Evolutionary conservation across 768 basidiomycete species (phyloP), one percentile per base, ranked within the genome.

Genomic region (Tricholoma furcatifolium): DNA sequence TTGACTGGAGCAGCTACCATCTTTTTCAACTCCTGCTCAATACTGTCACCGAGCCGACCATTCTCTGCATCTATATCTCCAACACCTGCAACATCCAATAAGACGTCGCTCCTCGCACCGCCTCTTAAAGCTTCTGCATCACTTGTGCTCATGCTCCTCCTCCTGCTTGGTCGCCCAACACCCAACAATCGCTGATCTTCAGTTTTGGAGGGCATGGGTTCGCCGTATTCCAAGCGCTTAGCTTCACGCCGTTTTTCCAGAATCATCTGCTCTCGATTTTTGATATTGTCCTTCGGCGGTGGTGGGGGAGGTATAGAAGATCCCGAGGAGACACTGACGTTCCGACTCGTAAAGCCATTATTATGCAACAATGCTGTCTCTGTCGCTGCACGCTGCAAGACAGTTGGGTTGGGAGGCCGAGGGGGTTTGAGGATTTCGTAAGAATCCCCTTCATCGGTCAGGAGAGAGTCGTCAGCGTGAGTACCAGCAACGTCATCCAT

Each of bases 81-180:
- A 57, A 67, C 61, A 51, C 65, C 68, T 30, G 61, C 57, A 32
- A 78, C 60, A 36, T 77, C 74, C 34, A 79, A 64, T 59, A 79
- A 46, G 60, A 63, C 65, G 51, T 72, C 66, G 12, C 71, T 66
- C 51, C 67, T 53, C 56, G 70, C 67, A 14, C 62, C 60, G 4
- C 69, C 67, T 20, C 66, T 62, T 41, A 76, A 56, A 43, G 75
- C 71, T 41, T 85, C 79, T 2, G 81, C 84, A 65, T 91, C 91
- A 8, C 86, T 84, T 1, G 88, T 91, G 62, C 88, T 92, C 77
- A 83, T 81, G 65, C 88, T 94, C 50, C 88, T 75, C 57, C 89
- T 73, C 49, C 80, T 73, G 50, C 76, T 81, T 10, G 84, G 83
- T 36, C 85, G 69, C 21, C 79, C 74, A 36, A 74, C 69, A 0